Base-by-base conservation (phyloP, 148 eudicot species). In the Oxyria digyna region DNA sequence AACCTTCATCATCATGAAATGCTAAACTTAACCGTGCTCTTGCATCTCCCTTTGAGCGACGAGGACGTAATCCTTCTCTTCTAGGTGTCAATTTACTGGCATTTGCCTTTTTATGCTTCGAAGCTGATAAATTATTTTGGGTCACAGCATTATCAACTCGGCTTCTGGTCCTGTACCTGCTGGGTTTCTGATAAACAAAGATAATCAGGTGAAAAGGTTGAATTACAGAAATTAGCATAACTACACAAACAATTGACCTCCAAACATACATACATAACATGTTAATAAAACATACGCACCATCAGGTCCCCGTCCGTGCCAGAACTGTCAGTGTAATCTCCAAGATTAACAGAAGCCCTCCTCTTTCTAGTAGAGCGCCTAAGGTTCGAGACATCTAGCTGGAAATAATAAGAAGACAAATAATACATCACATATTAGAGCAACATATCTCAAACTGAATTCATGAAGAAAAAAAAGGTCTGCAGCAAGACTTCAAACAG, bases 331-430 rank as follows among this genome's bases (percentile, higher is more conserved):
- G 95, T 89, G 73, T 89, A 93, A 69, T 78, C 85, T 37, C 78
- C 96, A 67, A 84, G 78, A 85, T 83, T 85, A 29, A 85, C 85
- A 21, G 96, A 78, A 43, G 77, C 72, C 79, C 91, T 89, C 78
- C 98, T 86, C 78, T 85, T 87, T 78, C 98, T 86, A 49, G 98
- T 93, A 43, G 98, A 93, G 71, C 98, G 98, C 67, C 96, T 89
- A 69, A 94, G 95, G 76, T 85, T 86, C 79, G 74, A 66, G 27
- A 71, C 81, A 74, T 71, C 88, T 75, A 84, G 77, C 98, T 94
- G 98, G 65, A 46, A 65, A 41, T 27, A 12, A 68, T 27, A 68
- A n/a, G 18, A 42, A 68, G 54, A 43, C 18, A 24, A 42, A 1
- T 4, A 45, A 72, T n/a, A 42, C 50, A 42, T 18, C 21, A 37